These are phyloP conservation scores for Cryphonectria radicalis DNA, from an alignment of 2,329 filamentous ascomycete genomes.

Conservation along the genomic window DNA sequence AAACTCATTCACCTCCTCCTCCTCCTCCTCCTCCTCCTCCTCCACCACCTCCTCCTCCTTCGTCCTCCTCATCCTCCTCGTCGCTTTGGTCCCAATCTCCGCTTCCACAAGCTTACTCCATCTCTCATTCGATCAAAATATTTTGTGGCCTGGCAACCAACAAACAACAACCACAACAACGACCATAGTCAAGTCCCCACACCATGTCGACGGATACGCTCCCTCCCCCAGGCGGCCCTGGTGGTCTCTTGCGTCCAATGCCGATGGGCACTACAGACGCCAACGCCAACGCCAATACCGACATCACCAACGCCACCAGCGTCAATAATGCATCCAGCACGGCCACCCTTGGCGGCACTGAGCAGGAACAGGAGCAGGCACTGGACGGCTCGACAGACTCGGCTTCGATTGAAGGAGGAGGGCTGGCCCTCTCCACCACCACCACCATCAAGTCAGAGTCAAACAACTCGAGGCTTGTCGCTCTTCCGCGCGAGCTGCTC, in stretches of 20 bases:
- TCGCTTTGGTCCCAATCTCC: background rate
- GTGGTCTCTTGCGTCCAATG: background rate
- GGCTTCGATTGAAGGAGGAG: background rate
- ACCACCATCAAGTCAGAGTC: background rate
- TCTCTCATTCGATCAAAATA: background rate
- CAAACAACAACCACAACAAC: background rate
- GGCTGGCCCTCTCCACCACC: background rate
- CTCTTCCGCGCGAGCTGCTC: slow-evolving; percentile 63
- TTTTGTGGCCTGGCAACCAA: no score
- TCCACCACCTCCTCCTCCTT: no score
- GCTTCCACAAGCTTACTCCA: background rate
- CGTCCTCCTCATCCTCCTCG: background rate
- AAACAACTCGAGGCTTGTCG: slow-evolving; percentile 25
- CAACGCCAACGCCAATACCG: background rate
- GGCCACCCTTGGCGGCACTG: background rate
- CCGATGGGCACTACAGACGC: background rate
- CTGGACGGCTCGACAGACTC: background rate
- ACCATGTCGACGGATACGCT: slow-evolving; percentile 1
- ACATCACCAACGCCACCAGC: background rate
- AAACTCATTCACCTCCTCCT: background rate
- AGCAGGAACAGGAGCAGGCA: background rate
- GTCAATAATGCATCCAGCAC: background rate
- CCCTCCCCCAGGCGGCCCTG: background rate
- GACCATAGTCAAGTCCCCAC: background rate
- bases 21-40: background rate